These are phyloP conservation scores for Colletotrichum limetticola DNA, from an alignment of 2,329 filamentous ascomycete genomes.

Conservation along the genomic window DNA sequence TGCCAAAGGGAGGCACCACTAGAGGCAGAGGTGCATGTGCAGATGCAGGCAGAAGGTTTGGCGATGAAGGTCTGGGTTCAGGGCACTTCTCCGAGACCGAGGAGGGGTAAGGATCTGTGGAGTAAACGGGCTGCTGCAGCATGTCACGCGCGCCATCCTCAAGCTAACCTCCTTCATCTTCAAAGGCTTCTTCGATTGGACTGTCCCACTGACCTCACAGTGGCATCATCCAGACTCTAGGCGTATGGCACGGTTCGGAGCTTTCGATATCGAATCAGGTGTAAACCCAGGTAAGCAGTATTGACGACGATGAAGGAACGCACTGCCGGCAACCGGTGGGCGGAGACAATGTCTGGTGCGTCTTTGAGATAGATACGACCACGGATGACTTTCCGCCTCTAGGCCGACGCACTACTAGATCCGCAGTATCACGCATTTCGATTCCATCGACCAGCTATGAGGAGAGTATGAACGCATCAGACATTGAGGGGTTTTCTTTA, in stretches of 20 bases:
- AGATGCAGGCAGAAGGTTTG: slow-evolving; percentile 30
- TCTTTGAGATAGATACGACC: slow-evolving; percentile 2
- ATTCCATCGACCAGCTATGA: not conserved
- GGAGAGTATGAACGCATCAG: not conserved
- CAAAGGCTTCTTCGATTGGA: slow-evolving; percentile 8
- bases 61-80: slow-evolving; percentile 25
- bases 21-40: slow-evolving; percentile 16
- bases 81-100: slow-evolving; percentile 29
- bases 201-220: slow-evolving; percentile 30
- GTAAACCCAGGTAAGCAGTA: not conserved
- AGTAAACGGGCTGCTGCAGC: slow-evolving; percentile 22
- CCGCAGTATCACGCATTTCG: not conserved
- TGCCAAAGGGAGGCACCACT: not conserved
- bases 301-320: slow-evolving; percentile 4
- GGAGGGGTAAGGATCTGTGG: slow-evolving; percentile 31
- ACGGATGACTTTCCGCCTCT: slow-evolving; percentile 1
- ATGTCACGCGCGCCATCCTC: slow-evolving; percentile 26
- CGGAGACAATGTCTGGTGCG: slow-evolving; percentile 6
- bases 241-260: slow-evolving; percentile 9
- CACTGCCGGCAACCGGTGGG: slow-evolving; percentile 28
- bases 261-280: slow-evolving; percentile 7
- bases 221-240: slow-evolving; percentile 25
- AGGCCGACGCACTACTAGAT: slow-evolving; percentile 4
- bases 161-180: slow-evolving; percentile 16
- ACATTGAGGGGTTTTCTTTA: not conserved